These are phyloP conservation scores for Terana coerulea DNA, from an alignment of 768 basidiomycete species.

Conservation along the genomic window DNA sequence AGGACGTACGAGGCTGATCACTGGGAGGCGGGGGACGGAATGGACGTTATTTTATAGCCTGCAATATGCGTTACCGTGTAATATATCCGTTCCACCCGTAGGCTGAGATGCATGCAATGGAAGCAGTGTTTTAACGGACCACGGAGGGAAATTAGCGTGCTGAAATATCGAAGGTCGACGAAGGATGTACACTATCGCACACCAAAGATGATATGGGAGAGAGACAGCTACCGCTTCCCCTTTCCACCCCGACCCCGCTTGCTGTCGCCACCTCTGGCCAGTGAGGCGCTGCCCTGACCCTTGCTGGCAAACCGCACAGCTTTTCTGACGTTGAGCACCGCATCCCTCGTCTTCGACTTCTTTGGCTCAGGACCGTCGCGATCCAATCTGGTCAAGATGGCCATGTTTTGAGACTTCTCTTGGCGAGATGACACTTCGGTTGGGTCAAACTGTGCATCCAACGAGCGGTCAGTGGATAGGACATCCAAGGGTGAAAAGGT, in stretches of 20 bases:
- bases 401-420: conserved; percentile 73
- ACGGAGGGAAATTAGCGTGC: no score
- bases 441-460: conserved; percentile 70
- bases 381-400: conserved; percentile 75
- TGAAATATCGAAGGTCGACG: no score
- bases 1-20: no score
- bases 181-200: no score
- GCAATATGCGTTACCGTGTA: no score
- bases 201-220: no score
- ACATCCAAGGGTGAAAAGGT: no score
- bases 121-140: no score
- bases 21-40: no score
- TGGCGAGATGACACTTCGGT: conserved; percentile 58
- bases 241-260: conserved; percentile 23
- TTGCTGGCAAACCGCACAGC: conserved; percentile 76
- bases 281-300: conserved; percentile 58
- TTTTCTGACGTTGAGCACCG: conserved; percentile 82
- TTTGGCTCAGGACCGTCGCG: conserved; percentile 56
- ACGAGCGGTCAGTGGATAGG: not conserved
- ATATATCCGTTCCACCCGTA: no score
- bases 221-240: conserved; percentile 24
- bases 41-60: no score
- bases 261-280: conserved; percentile 40
- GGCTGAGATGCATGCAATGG: no score
- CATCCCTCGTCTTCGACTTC: conserved; percentile 49